Conservation (phyloP, 176 grass and related monocot species). For the Leersia perrieri region DNA sequence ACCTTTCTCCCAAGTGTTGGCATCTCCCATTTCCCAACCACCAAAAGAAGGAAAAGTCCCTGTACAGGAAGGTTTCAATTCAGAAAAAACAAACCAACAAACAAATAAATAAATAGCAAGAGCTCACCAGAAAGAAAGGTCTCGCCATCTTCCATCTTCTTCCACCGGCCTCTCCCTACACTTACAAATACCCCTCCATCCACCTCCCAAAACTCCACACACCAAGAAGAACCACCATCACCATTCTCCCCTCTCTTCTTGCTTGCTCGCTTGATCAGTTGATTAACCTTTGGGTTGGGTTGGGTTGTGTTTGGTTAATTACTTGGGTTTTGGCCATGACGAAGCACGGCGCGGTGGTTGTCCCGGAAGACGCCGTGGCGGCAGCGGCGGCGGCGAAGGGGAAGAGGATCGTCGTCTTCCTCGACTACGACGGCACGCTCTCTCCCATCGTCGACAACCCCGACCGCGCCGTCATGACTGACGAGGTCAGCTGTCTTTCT, state of each 20-base stretch:
- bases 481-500: constrained; percentile 35
- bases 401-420: constrained; percentile 67
- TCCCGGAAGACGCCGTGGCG: constrained; percentile 34
- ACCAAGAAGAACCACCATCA: neutral
- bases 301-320: too few species aligned
- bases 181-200: constrained; percentile 40
- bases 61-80: neutral
- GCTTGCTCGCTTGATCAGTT: too few species aligned
- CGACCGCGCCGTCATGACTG: constrained; percentile 70
- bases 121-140: neutral
- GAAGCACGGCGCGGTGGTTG: constrained; percentile 34
- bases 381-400: constrained; percentile 35
- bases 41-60: neutral
- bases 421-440: constrained; percentile 86
- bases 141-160: neutral
- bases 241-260: neutral
- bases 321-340: constrained; percentile 24
- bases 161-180: neutral
- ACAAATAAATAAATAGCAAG: too few species aligned
- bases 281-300: neutral
- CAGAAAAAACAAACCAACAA: neutral
- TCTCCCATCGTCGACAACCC: constrained; percentile 85
- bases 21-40: neutral
- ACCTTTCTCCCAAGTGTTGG: neutral
- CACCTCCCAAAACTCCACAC: neutral